These are phyloP conservation scores for Neurospora cerealis DNA, from an alignment of 495 filamentous ascomycete genomes.

Conservation along the genomic window DNA sequence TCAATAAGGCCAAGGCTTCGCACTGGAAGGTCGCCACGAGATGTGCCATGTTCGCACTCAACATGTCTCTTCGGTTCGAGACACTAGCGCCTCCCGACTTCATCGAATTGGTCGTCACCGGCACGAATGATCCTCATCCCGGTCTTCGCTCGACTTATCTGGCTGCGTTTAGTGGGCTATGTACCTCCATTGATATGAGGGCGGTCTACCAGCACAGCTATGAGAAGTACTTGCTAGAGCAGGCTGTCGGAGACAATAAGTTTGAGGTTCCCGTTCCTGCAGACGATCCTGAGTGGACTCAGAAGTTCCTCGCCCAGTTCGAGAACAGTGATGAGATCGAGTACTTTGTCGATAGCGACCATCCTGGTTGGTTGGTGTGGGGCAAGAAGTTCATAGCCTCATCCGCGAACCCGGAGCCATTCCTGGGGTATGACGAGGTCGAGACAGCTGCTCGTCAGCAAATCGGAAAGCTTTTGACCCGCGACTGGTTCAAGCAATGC, in stretches of 20 bases:
- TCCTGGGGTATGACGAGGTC: conserved; percentile 71
- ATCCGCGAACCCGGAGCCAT: conserved; percentile 55
- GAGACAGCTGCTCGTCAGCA: conserved; percentile 67
- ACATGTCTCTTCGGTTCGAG: conserved; percentile 81
- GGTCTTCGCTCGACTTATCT: conserved; percentile 73
- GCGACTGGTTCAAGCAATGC: conserved; percentile 76
- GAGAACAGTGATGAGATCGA: conserved; percentile 62
- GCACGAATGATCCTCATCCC: conserved; percentile 84
- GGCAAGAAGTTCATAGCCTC: conserved; percentile 71
- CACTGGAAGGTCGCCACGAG: conserved; percentile 95
- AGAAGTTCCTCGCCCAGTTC: conserved; percentile 68
- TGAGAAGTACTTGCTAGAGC: conserved; percentile 70
- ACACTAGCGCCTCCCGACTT: conserved; percentile 71
- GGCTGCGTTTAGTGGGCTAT: conserved; percentile 67
- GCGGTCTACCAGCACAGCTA: conserved; percentile 80
- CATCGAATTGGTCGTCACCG: conserved; percentile 72
- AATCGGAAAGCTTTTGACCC: conserved; percentile 70
- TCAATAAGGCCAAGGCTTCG: conserved; percentile 61
- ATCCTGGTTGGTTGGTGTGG: conserved; percentile 98
- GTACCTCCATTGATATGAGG: conserved; percentile 73
- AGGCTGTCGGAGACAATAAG: conserved; percentile 64
- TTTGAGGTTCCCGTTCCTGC: conserved; percentile 58
- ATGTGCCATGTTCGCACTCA: conserved; percentile 78
- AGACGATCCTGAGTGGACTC: conserved; percentile 67
- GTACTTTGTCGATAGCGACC: conserved; percentile 83